These are phyloP conservation scores for Durio zibethinus DNA, from an alignment of 345 rosid genomes.

Conservation along the genomic window DNA sequence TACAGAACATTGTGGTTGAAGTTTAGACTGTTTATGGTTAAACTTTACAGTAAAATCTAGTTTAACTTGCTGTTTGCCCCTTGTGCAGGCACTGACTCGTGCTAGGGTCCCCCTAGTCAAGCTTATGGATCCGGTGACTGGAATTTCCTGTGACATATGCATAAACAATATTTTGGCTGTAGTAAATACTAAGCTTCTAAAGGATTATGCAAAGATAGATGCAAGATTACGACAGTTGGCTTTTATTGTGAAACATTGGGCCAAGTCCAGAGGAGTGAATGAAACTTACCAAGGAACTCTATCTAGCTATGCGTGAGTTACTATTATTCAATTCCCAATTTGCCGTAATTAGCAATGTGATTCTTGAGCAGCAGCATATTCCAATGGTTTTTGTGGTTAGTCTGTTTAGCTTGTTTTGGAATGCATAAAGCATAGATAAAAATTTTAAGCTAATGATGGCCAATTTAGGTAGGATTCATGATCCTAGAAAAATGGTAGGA, in stretches of 20 bases:
- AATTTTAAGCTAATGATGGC: not conserved
- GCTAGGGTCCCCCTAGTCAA: slow-evolving; percentile 98
- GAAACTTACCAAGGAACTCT: slow-evolving; percentile 95
- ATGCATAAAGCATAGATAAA: not conserved
- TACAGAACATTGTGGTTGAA: not conserved
- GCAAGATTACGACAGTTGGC: slow-evolving; percentile 76
- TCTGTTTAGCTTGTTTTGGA: not conserved
- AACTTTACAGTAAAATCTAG: not conserved
- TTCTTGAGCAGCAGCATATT: not conserved
- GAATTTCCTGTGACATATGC: slow-evolving; percentile 94
- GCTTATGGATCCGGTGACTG: slow-evolving; percentile 94
- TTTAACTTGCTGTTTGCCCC: not conserved
- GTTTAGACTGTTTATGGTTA: not conserved
- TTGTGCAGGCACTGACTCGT: slow-evolving; percentile 68
- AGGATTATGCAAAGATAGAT: slow-evolving; percentile 81
- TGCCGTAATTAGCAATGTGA: slow-evolving; percentile 2
- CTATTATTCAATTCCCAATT: slow-evolving; percentile 8
- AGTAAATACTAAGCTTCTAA: slow-evolving; percentile 91
- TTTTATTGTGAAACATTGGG: slow-evolving; percentile 96
- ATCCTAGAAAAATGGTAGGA: not conserved
- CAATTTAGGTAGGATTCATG: slow-evolving; percentile 2
- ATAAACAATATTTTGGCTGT: slow-evolving; percentile 92
- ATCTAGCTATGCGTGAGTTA: slow-evolving; percentile 97
- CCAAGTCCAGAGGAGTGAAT: slow-evolving; percentile 89
- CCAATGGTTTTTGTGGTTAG: slow-evolving; percentile 8